Conservation (phyloP, 139 green algal genomes). For the Protoeuglena noctilucae region DNA sequence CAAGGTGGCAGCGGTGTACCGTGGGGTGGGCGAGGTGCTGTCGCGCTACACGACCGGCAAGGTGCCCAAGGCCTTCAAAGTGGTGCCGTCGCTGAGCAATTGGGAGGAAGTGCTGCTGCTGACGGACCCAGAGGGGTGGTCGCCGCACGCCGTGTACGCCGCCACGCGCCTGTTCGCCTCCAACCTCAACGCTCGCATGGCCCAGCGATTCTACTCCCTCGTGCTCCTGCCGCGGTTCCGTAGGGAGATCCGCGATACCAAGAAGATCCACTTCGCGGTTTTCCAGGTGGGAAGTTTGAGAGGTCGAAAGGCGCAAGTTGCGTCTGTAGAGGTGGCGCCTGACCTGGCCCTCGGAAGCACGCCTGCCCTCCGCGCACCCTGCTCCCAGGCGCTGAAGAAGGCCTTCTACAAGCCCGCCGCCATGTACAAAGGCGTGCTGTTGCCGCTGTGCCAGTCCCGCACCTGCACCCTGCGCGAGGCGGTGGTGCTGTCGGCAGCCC, state of each 20-base stretch:
- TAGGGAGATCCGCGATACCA: conserved; percentile 65
- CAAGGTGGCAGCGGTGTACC: conserved; percentile 52
- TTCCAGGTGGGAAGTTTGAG: conserved; percentile 61
- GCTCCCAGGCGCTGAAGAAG: conserved; percentile 83
- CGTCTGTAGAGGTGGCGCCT: too few relatives aligned
- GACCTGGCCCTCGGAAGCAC: too few relatives aligned
- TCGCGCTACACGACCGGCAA: conserved; percentile 58
- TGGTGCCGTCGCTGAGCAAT: conserved; percentile 86
- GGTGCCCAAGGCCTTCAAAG: conserved; percentile 90
- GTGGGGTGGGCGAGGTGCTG: conserved; percentile 46
- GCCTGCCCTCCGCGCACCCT: too few relatives aligned
- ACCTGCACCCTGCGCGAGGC: conserved; percentile 85
- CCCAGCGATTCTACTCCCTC: conserved; percentile 83
- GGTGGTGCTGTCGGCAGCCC: conserved; percentile 73
- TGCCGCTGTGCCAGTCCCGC: conserved; percentile 61
- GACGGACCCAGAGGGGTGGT: conserved; percentile 75
- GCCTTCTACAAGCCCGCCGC: conserved; percentile 94
- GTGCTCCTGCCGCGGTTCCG: conserved; percentile 85
- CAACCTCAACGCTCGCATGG: conserved; percentile 77
- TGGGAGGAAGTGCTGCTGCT: conserved; percentile 95
- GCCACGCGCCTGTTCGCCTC: conserved; percentile 88
- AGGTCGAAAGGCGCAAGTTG: too few relatives aligned
- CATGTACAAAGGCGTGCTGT: conserved; percentile 88
- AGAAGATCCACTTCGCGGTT: conserved; percentile 87
- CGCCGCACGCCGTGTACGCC: conserved; percentile 68